Conservation (phyloP, 2,329 filamentous ascomycete species). For the Phaeosphaeriaceae sp. region DNA sequence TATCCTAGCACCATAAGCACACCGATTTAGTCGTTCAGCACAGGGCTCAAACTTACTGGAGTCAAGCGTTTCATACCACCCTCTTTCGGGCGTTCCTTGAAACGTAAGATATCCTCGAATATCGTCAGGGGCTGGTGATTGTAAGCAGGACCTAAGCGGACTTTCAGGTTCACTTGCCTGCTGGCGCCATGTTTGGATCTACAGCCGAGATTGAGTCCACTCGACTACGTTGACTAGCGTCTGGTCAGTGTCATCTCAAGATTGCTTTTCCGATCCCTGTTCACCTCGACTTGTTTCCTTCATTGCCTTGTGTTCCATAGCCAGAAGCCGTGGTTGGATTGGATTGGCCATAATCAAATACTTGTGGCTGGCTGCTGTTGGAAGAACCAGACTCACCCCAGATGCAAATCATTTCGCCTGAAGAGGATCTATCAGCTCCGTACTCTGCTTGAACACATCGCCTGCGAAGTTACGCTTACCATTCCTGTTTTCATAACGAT, state of each 20-base stretch:
- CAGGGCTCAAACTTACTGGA: conserved; percentile 4
- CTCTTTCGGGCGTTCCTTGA: conserved; percentile 4
- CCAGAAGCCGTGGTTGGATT: neutral
- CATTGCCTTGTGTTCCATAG: neutral
- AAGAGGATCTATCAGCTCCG: too few species aligned
- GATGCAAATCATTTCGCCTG: neutral
- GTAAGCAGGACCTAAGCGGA: conserved; percentile 1
- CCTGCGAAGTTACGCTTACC: neutral
- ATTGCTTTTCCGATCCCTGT: too few species aligned
- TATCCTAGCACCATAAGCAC: conserved; percentile 14
- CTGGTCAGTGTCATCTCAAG: neutral
- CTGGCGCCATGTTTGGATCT: conserved; percentile 12
- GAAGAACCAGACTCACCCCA: neutral
- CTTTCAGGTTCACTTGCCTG: conserved; percentile 3
- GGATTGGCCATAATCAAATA: too few species aligned
- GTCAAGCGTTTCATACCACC: conserved; percentile 14
- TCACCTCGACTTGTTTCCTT: too few species aligned
- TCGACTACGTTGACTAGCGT: neutral
- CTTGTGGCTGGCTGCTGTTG: too few species aligned
- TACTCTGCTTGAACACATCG: neutral
- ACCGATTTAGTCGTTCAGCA: neutral
- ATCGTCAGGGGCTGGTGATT: neutral
- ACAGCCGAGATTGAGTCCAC: conserved; percentile 8
- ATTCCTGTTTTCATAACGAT: neutral
- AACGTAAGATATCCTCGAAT: neutral